These are phyloP conservation scores for Holtermanniella nyarrowii DNA, from an alignment of 768 basidiomycete genomes.

Conservation along the genomic window DNA sequence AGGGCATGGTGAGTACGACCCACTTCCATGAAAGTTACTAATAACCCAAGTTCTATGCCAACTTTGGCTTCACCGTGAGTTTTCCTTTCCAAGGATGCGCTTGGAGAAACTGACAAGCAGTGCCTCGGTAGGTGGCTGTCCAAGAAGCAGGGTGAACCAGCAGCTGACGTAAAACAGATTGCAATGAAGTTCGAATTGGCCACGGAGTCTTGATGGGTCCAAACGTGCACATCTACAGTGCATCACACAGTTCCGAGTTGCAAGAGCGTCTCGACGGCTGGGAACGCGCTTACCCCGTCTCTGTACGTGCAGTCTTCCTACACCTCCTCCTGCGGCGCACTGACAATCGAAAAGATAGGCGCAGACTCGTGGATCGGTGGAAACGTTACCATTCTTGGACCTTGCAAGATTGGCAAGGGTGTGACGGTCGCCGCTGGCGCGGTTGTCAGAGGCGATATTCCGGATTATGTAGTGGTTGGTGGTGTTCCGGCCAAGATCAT, in stretches of 20 bases:
- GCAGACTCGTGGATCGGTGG: constrained; percentile 14
- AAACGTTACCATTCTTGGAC: constrained; percentile 9
- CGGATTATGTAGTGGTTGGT: constrained; percentile 11
- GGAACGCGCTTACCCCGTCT: constrained; percentile 11
- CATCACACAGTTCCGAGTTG: constrained; percentile 10
- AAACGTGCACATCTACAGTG: constrained; percentile 6
- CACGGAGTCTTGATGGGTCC: constrained; percentile 9
- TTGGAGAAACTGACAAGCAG: neutral
- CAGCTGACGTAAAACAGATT: neutral
- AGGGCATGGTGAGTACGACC: neutral
- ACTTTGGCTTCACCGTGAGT: neutral
- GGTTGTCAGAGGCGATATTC: constrained; percentile 7
- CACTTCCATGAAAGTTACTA: neutral
- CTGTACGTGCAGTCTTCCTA: neutral
- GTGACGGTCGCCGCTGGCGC: neutral
- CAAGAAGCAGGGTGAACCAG: too few species aligned
- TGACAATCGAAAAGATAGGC: constrained; percentile 4
- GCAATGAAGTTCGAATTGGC: constrained; percentile 7
- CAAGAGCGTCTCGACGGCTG: constrained; percentile 7
- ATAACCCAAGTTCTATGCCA: neutral
- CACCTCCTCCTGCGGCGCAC: neutral
- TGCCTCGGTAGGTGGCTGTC: neutral
- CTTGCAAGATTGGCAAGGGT: constrained; percentile 10
- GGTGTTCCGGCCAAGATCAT: constrained; percentile 14
- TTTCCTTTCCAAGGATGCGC: neutral